Conservation (phyloP, 306 rosid genomes). For the Prosopis cineraria region DNA sequence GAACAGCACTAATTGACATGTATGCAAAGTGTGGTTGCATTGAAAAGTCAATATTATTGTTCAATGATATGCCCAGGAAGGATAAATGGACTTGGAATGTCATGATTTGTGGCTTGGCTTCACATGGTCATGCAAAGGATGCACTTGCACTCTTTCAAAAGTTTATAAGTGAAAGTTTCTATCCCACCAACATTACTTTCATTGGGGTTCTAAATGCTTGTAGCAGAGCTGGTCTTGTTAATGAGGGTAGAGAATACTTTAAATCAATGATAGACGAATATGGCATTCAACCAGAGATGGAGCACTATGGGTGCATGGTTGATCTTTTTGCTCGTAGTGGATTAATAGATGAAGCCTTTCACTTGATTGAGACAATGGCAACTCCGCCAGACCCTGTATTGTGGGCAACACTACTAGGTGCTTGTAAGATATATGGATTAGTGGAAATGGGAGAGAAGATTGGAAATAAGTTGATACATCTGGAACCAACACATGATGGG, state of each 20-base stretch:
- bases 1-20: slow-evolving; percentile 80
- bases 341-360: slow-evolving; percentile 60
- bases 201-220: slow-evolving; percentile 79
- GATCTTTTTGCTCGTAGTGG: slow-evolving; percentile 74
- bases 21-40: slow-evolving; percentile 87
- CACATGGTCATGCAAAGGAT: slow-evolving; percentile 63
- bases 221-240: slow-evolving; percentile 67
- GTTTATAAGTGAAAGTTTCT: slow-evolving; percentile 55
- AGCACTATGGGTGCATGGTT: slow-evolving; percentile 90
- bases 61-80: slow-evolving; percentile 48
- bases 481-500: slow-evolving; percentile 76
- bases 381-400: slow-evolving; percentile 63
- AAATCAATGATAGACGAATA: slow-evolving; percentile 60
- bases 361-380: slow-evolving; percentile 56
- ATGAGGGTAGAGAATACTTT: slow-evolving; percentile 60
- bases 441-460: slow-evolving; percentile 70
- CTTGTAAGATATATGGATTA: slow-evolving; percentile 67
- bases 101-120: slow-evolving; percentile 78
- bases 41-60: slow-evolving; percentile 55
- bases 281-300: slow-evolving; percentile 73
- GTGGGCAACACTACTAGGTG: slow-evolving; percentile 78
- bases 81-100: slow-evolving; percentile 81
- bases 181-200: slow-evolving; percentile 63
- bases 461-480: slow-evolving; percentile 64
- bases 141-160: slow-evolving; percentile 54